phyloP scores from a whole-genome alignment of 352 stramenopile genomes.

The Globisporangium perplexum region DNA sequence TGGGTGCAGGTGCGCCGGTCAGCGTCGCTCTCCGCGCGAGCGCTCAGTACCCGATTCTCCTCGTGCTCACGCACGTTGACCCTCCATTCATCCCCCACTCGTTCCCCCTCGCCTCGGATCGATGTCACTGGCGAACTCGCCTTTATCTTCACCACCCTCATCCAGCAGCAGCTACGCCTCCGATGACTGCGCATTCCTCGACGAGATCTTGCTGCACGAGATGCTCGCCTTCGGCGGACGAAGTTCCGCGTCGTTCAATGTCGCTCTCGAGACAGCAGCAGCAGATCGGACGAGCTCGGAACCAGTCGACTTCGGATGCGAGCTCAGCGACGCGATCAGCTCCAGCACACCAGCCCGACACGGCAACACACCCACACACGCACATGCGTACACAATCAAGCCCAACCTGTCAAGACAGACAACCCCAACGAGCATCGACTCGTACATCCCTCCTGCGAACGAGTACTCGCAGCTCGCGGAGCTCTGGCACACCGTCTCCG shows the following conservation, averaged over 20 bases:
- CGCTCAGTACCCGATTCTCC: constrained; percentile 9
- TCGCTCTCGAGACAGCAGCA: neutral
- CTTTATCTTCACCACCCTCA: constrained; percentile 7
- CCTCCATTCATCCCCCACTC: neutral
- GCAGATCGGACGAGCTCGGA: neutral
- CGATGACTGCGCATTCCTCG: neutral
- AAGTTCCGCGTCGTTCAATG: neutral
- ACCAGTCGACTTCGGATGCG: neutral
- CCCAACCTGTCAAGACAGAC: neutral
- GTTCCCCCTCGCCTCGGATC: neutral
- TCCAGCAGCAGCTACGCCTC: neutral
- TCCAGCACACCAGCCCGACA: neutral
- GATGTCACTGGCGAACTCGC: constrained; percentile 13
- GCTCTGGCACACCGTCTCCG: constrained; percentile 2
- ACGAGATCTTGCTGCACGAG: constrained; percentile 1
- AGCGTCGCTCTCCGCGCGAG: too few relatives aligned
- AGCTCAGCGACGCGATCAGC: neutral
- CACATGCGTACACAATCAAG: neutral
- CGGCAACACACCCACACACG: too few relatives aligned
- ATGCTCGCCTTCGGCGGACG: neutral
- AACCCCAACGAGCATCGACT: constrained; percentile 9
- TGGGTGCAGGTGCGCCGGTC: neutral
- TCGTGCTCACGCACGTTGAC: constrained; percentile 12
- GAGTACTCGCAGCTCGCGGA: constrained; percentile 12
- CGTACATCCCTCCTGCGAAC: constrained; percentile 2